Conservation (phyloP, 768 basidiomycete genomes). For the Leccinum subtestaceum region DNA sequence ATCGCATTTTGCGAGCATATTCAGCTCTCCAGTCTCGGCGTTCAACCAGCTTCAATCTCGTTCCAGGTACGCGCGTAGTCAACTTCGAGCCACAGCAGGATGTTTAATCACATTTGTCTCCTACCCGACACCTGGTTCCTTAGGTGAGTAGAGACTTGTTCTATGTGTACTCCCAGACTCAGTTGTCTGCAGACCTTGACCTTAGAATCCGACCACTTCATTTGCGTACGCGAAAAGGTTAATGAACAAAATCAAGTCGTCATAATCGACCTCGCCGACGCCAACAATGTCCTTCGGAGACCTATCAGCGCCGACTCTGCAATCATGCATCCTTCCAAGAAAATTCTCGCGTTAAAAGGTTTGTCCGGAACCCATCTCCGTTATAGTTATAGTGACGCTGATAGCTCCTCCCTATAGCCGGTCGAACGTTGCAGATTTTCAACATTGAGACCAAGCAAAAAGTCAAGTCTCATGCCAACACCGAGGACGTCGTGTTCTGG, state of each 20-base stretch:
- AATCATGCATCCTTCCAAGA: constrained; percentile 96
- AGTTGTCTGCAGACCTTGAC: constrained; percentile 70
- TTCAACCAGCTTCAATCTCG: constrained; percentile 95
- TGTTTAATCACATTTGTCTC: constrained; percentile 17
- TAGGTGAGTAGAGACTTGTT: constrained; percentile 19
- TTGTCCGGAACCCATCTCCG: not conserved
- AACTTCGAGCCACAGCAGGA: constrained; percentile 13
- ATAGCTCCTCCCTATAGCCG: constrained; percentile 50
- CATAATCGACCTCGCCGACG: constrained; percentile 96
- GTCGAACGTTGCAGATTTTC: constrained; percentile 93
- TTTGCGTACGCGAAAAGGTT: constrained; percentile 95
- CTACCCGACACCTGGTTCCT: not conserved
- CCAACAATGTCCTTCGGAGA: constrained; percentile 93
- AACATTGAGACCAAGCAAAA: constrained; percentile 98
- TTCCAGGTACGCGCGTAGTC: constrained; percentile 74
- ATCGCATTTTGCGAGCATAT: constrained; percentile 89
- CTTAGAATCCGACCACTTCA: constrained; percentile 96
- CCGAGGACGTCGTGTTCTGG: constrained; percentile 97
- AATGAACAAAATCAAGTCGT: constrained; percentile 97
- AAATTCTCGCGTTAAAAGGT: constrained; percentile 96
- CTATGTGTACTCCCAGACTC: not conserved
- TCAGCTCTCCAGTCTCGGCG: constrained; percentile 91
- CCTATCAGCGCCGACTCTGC: constrained; percentile 99
- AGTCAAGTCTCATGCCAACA: constrained; percentile 92
- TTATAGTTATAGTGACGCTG: not conserved